These are phyloP conservation scores for Oryza australiensis DNA, from an alignment of 176 grass and related monocot genomes.

Conservation along the genomic window DNA sequence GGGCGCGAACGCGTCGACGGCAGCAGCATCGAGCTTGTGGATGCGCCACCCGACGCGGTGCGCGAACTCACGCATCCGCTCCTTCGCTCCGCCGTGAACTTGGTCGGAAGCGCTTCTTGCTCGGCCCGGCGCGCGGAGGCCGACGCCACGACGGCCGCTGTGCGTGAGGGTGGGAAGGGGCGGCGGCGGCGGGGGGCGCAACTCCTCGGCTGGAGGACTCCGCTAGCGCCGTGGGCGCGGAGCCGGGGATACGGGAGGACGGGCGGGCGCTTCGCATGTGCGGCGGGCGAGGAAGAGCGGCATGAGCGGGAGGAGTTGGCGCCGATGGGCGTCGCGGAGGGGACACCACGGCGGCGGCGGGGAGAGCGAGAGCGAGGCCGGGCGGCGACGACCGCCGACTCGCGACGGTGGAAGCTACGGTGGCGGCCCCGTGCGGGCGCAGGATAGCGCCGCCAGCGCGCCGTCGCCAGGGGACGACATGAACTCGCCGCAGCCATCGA, in stretches of 20 bases:
- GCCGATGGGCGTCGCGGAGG: conserved; percentile 12
- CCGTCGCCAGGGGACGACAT: conserved; percentile 50
- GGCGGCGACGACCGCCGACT: not conserved
- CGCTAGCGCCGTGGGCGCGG: conserved; percentile 40
- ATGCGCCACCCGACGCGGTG: conserved; percentile 82
- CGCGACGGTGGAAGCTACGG: conserved; percentile 96
- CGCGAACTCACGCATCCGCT: conserved; percentile 78
- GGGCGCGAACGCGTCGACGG: conserved; percentile 62
- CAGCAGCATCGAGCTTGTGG: conserved; percentile 67
- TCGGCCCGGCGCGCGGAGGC: conserved; percentile 40
- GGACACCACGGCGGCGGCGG: not conserved
- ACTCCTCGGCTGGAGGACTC: conserved; percentile 66
- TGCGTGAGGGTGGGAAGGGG: not conserved
- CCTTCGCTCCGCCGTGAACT: conserved; percentile 91
- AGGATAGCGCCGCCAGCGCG: conserved; percentile 51
- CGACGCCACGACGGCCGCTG: conserved; percentile 25
- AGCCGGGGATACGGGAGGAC: conserved; percentile 28
- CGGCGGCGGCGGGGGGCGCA: not conserved
- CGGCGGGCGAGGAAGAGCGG: conserved; percentile 50
- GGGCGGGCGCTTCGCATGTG: conserved; percentile 43
- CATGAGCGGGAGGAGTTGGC: conserved; percentile 34
- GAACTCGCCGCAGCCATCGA: conserved; percentile 98
- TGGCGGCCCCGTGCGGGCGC: conserved; percentile 95
- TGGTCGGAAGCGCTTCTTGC: conserved; percentile 82
- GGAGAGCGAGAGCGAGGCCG: conserved; percentile 17